Evolutionary conservation across 2,329 filamentous ascomycete species (phyloP), one percentile per base, ranked within the genome.

Genomic region (Sclerotinia glacialis): DNA sequence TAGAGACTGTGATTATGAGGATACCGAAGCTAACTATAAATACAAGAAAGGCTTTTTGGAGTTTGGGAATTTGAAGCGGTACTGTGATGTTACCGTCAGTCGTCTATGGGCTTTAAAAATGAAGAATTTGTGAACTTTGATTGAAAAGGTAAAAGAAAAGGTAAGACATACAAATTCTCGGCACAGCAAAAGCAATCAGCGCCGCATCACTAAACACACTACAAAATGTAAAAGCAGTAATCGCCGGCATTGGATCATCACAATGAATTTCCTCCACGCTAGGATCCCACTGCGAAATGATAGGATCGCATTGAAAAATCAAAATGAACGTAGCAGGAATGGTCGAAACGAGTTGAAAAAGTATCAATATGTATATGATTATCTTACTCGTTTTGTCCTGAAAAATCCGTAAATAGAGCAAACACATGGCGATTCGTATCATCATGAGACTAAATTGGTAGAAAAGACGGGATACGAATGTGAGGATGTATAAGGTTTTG

Each of bases 171-270:
- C 50, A 37, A 26, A 64, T 40, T 46, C 40, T 37, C 9, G 37
- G 37, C 16, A 55, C 9, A 6, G 12, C 61, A 37, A 64, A 64
- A 37, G 16, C 37, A 44, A 64, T 47, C 28, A 64, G 9, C 37
- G 28, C 28, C 23, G 14, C 61, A n/a, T 64, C 61, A 26, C 61
- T 55, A 5, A 64, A 23, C 7, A 64, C 40, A 23, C 61, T 54
- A 64, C 50, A 64, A 34, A 18, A 12, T 7, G 50, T 64, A 14
- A 47, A 55, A 26, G 37, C 5, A 14, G 44, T 55, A 7, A 64
- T 23, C 1, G 18, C 61, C 50, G 50, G 50, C 16, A 44, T 12
- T 5, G 26, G 11, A 56, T 64, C 28, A 21, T 37, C 18, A 34
- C 61, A 64, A 12, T 34, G 14, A 31, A 21, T 12, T 16, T 16